Conservation (phyloP, 2,329 filamentous ascomycete genomes). For the Leptographium flavum region DNA sequence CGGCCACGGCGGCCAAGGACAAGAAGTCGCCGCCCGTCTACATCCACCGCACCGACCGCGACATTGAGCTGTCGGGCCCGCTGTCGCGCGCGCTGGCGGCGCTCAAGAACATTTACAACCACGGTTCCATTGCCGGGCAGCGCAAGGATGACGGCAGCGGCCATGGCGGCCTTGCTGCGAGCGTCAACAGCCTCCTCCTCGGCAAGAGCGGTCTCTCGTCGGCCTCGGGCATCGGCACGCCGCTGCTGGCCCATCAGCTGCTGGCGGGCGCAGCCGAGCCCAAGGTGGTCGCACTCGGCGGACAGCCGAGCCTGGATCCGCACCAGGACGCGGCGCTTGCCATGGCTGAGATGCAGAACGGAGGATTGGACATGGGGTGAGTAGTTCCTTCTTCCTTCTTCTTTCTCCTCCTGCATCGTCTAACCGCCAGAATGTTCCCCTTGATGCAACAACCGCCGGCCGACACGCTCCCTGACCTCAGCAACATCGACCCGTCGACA, state of each 20-base stretch:
- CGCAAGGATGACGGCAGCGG: slow-evolving; percentile 34
- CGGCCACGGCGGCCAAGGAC: slow-evolving; percentile 50
- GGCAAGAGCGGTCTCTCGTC: neutral
- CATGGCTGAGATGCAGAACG: slow-evolving; percentile 52
- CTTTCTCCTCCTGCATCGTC: neutral
- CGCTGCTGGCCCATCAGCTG: neutral
- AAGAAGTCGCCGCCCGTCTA: slow-evolving; percentile 37
- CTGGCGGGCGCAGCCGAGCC: neutral
- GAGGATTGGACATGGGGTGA: slow-evolving; percentile 17
- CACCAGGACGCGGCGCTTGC: slow-evolving; percentile 49
- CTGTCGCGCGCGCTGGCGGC: slow-evolving; percentile 46
- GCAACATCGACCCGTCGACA: slow-evolving; percentile 36
- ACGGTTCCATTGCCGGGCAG: slow-evolving; percentile 24
- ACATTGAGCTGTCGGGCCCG: slow-evolving; percentile 48
- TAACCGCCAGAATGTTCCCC: slow-evolving; percentile 12
- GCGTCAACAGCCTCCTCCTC: neutral
- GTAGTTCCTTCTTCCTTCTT: neutral
- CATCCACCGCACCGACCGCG: slow-evolving; percentile 39
- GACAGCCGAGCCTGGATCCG: slow-evolving; percentile 27
- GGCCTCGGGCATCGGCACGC: neutral
- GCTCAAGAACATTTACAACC: slow-evolving; percentile 51
- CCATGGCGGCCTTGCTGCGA: neutral
- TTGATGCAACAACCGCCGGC: slow-evolving; percentile 18
- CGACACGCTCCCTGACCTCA: slow-evolving; percentile 24
- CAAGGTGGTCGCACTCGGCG: slow-evolving; percentile 1